Conservation (phyloP, 2,329 filamentous ascomycete species). For the Sporothrix pseudoabietina region DNA sequence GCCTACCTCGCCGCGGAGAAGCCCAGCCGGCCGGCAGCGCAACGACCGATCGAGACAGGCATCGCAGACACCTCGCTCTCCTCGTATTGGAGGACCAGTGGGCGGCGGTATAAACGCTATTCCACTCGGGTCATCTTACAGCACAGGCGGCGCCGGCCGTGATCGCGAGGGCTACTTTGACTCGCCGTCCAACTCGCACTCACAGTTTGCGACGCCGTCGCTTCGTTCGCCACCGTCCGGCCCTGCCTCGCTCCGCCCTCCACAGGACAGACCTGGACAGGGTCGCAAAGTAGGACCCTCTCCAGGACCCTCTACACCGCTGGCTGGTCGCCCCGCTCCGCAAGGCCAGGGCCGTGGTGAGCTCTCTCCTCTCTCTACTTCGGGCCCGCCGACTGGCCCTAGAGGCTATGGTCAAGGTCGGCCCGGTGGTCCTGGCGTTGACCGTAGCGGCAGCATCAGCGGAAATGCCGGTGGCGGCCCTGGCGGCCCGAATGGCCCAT, state of each 20-base stretch:
- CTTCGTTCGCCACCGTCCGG: slow-evolving; percentile 55
- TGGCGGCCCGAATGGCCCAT: slow-evolving; percentile 13
- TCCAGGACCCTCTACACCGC: slow-evolving; percentile 37
- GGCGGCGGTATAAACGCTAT: not conserved
- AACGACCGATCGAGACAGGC: slow-evolving; percentile 52
- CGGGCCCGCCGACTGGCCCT: slow-evolving; percentile 32
- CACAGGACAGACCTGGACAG: slow-evolving; percentile 51
- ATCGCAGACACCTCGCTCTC: slow-evolving; percentile 48
- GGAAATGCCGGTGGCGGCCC: slow-evolving; percentile 11
- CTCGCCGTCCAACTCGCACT: not conserved
- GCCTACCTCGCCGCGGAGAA: slow-evolving; percentile 56
- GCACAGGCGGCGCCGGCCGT: not conserved
- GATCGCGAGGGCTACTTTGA: slow-evolving; percentile 23
- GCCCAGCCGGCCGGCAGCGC: slow-evolving; percentile 46
- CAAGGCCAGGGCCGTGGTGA: slow-evolving; percentile 34
- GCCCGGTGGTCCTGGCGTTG: not conserved
- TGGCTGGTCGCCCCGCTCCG: slow-evolving; percentile 42
- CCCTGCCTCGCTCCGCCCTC: slow-evolving; percentile 55
- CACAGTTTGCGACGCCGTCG: slow-evolving; percentile 15
- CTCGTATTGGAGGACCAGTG: slow-evolving; percentile 30
- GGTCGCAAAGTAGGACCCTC: slow-evolving; percentile 46
- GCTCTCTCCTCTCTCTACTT: slow-evolving; percentile 14
- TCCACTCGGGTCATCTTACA: not conserved
- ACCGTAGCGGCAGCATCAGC: slow-evolving; percentile 16
- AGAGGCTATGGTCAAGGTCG: slow-evolving; percentile 29